A percentile compares a stretch with the other conserved stretches of the same genome.
Conservation (phyloP, 257 asterid species). For the Penstemon newberryi region DNA sequence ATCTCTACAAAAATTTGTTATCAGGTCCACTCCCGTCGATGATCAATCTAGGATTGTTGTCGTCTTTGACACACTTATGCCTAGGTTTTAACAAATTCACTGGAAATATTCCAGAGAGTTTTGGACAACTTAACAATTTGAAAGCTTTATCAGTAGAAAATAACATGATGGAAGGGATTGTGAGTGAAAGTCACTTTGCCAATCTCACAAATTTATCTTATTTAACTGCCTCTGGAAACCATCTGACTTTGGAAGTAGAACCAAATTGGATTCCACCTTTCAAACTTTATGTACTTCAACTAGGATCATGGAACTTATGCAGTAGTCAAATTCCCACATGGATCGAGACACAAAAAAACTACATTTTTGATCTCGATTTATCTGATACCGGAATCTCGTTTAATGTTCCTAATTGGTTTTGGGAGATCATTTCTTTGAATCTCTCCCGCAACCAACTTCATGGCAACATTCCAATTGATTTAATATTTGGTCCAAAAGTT, state of each 20-base stretch:
- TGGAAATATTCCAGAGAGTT: constrained; percentile 19
- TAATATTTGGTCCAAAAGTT: neutral
- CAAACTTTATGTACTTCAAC: accelerated
- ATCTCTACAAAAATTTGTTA: neutral
- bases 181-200: constrained; percentile 19
- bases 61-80: neutral
- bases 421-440: constrained; percentile 4
- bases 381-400: constrained; percentile 25
- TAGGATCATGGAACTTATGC: constrained; percentile 23
- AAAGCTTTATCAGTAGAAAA: neutral
- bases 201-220: constrained; percentile 18
- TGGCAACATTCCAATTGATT: constrained; percentile 9
- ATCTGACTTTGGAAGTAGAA: constrained; percentile 17
- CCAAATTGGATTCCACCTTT: constrained; percentile 19
- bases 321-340: constrained; percentile 20
- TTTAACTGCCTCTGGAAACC: constrained; percentile 9
- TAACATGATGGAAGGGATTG: constrained; percentile 27
- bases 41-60: constrained; percentile 15
- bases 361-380: neutral
- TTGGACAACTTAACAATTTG: neutral
- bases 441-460: constrained; percentile 26
- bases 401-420: constrained; percentile 29
- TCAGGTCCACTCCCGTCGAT: constrained; percentile 18
- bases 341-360: neutral
- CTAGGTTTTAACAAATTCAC: constrained; percentile 21